Evolutionary conservation across 306 rosid genomes (phyloP), one percentile per base, ranked within the genome.

Genomic region (Oxytropis ochrocephala): DNA sequence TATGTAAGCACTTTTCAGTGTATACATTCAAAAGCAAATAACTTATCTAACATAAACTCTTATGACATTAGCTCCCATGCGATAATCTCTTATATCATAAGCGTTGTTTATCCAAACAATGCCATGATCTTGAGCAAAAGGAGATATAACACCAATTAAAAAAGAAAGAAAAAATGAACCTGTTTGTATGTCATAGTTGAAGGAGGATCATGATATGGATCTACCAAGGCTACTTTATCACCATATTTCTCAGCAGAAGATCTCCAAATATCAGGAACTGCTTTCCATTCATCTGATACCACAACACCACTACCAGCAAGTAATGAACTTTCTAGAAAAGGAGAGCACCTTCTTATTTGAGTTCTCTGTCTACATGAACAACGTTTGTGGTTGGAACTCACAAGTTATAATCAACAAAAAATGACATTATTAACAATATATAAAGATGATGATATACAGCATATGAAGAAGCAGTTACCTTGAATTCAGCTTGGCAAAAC

Each of bases 261-360:
- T 83, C 90, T 87, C 97, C 98, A 94, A 70, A 94, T 88, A 81
- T 94, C 98, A 57, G 98, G 97, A 80, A 94, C 96, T 12, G 97
- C 82, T 76, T 81, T 82, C 98, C 97, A 94, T 74, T 88, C 94
- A 50, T 76, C 89, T 9, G 84, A 73, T 5, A 82, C 84, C 65
- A 44, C 54, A 58, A 29, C 55, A 44, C 75, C 88, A 74, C 69
- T 77, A 61, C 65, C 71, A 17, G 77, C 64, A 58, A 82, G 77
- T 12, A 83, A 75, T 12, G 85, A 87, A 69, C 91, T 85, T 85
- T 90, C 97, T 17, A 90, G 85, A 74, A 86, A 65, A 12, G 97
- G 98, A n/a, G 94, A 84, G 74, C 78, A 90, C 83, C 60, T 94
- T 79, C 98, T 85, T 74, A 78, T 75, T 79, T 73, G 80, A 50